phyloP scores from a whole-genome alignment of 768 basidiomycete genomes.

The Termitomyces sp. region DNA sequence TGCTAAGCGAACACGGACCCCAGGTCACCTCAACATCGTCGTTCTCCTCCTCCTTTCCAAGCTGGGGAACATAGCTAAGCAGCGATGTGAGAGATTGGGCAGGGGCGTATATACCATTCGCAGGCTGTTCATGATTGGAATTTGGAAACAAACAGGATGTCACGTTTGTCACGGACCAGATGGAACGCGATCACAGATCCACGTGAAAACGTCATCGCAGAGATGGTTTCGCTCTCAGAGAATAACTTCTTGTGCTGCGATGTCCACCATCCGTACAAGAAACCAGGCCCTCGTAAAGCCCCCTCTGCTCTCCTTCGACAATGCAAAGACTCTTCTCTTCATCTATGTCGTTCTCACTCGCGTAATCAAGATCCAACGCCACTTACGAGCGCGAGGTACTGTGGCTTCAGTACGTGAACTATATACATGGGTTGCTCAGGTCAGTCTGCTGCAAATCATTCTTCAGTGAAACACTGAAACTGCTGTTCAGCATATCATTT shows the following conservation, averaged over 20 bases:
- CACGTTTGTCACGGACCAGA: slow-evolving; percentile 5
- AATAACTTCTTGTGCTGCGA: not conserved
- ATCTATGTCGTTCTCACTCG: slow-evolving; percentile 56
- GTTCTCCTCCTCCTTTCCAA: slow-evolving; percentile 73
- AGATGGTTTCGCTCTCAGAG: not conserved
- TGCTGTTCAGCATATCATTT: slow-evolving; percentile 45
- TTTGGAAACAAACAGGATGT: not conserved
- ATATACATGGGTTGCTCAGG: slow-evolving; percentile 52
- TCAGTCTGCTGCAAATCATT: slow-evolving; percentile 24
- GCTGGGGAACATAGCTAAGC: slow-evolving; percentile 33
- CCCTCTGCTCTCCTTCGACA: slow-evolving; percentile 34
- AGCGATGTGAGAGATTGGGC: slow-evolving; percentile 1
- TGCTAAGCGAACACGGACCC: slow-evolving; percentile 44
- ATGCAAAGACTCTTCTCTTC: slow-evolving; percentile 54
- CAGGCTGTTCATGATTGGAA: slow-evolving; percentile 38
- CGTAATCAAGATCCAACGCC: slow-evolving; percentile 51
- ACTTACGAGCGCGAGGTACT: slow-evolving; percentile 63
- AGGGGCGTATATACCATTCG: slow-evolving; percentile 48
- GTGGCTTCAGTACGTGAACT: slow-evolving; percentile 44
- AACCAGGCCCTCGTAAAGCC: slow-evolving; percentile 12
- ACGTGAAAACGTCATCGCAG: slow-evolving; percentile 14
- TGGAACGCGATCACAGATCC: slow-evolving; percentile 1
- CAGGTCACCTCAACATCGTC: slow-evolving; percentile 82
- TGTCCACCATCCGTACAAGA: slow-evolving; percentile 16
- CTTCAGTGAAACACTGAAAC: not conserved